Percentiles rank a stretch among this genome's conserved stretches.
These are phyloP conservation scores for Sistotremastrum niveocremeum DNA, from an alignment of 768 basidiomycete species.

Conservation along the genomic window DNA sequence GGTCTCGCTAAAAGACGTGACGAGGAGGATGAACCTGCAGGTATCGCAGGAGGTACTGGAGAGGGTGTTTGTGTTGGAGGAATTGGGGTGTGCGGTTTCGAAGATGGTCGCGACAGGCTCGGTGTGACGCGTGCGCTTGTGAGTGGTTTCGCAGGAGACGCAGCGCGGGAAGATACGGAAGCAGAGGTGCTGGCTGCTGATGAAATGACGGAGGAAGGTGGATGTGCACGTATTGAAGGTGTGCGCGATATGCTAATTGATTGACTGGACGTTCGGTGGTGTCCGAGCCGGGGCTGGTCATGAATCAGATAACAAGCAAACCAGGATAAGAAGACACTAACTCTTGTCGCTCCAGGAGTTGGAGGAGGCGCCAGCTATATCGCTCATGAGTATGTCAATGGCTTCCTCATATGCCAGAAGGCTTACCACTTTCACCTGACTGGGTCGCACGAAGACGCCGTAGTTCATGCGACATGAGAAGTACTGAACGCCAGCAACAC, in stretches of 20 bases:
- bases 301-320: neutral
- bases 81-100: conserved; percentile 27
- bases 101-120: conserved; percentile 15
- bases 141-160: conserved; percentile 45
- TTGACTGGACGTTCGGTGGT: conserved; percentile 43
- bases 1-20: conserved; percentile 13
- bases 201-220: conserved; percentile 2
- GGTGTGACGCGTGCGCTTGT: conserved; percentile 18
- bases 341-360: too few species aligned
- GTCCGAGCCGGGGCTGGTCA: conserved; percentile 26
- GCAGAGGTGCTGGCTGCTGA: conserved; percentile 10
- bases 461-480: conserved; percentile 64
- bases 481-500: conserved; percentile 64
- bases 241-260: conserved; percentile 21
- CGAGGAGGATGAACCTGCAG: conserved; percentile 31
- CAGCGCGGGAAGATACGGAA: conserved; percentile 44
- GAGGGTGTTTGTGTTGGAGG: conserved; percentile 45
- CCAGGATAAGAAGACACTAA: neutral
- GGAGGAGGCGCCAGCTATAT: too few species aligned
- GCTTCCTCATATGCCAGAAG: too few species aligned
- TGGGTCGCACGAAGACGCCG: conserved; percentile 84
- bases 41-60: conserved; percentile 27
- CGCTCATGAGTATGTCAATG: too few species aligned
- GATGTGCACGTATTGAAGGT: conserved; percentile 29
- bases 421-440: conserved; percentile 57